Base-by-base conservation (phyloP, 2,329 filamentous ascomycete genomes). In the Macrophomina phaseolina region DNA sequence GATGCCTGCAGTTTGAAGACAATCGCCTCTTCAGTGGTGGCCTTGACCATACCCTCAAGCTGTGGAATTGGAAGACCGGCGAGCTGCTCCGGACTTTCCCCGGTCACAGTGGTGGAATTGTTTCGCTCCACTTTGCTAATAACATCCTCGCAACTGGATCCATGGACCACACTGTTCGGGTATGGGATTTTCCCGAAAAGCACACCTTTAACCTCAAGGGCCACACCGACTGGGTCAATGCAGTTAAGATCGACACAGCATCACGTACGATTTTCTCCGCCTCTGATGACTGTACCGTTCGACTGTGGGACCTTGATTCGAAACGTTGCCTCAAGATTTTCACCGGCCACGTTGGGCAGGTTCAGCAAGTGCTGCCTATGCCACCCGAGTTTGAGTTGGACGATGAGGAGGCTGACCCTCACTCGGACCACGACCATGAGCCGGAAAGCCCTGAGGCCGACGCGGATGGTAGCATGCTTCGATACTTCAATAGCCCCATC, bases 41-140 rank as follows among this genome's bases (percentile, higher is more conserved):
- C 75, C 84, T 97, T 66, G 95, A 98, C 77, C 87, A 88, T 58
- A 97, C 90, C 4, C 86, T 99, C 73, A 94, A 92, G 76, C 89
- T 99, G 40, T 99, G 95, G 95, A 97, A 99, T 75, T 97, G 94
- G 93, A 88, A 91, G 69, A 97, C 93, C 0, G 95, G 95, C 55
- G 88, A 93, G 72, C 93, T 92, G 72, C 85, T 97, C 66, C 91
- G 90, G 58, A 97, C 91, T 0, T 89, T 97, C 65, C 85, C 87
- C 12, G 91, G 90, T 28, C 95, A 98, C 75, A 87, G 85, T 18
- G 90, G 89, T 42, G 94, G 94, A 12, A 91, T 99, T 32, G 90
- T 98, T 69, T 90, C 90, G 28, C 86, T 98, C 8, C 91, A 98
- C 79, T 97, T 96, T 76, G 92, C 94, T 68, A 89, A 88, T 23